Evolutionary conservation across 2,329 filamentous ascomycete species (phyloP).

Genomic region (Talaromyces sp.): DNA sequence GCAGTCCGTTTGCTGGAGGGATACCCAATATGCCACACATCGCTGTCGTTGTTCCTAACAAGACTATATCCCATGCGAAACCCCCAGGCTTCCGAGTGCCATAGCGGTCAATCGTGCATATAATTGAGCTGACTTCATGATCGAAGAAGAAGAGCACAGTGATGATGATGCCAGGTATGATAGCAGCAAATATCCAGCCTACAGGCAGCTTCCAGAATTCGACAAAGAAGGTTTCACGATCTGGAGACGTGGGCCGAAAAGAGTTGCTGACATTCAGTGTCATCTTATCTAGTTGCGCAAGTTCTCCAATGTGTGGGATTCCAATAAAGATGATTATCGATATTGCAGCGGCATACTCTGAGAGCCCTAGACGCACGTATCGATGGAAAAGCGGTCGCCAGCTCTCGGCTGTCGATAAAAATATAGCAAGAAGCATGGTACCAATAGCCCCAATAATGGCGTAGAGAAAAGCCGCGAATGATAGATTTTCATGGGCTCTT

Average conservation of each 20-base stretch:
- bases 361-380: conserved; percentile 55
- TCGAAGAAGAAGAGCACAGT: conserved; percentile 64
- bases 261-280: conserved; percentile 51
- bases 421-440: conserved; percentile 57
- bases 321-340: conserved; percentile 61
- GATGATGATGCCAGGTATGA: conserved; percentile 58
- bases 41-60: conserved; percentile 58
- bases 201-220: conserved; percentile 58
- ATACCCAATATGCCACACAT: conserved; percentile 61
- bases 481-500: conserved; percentile 51
- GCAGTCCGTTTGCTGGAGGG: conserved; percentile 59
- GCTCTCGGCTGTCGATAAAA: conserved; percentile 55
- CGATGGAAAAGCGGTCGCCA: conserved; percentile 59
- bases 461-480: conserved; percentile 59
- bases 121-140: conserved; percentile 64
- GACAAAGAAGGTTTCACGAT: conserved; percentile 53
- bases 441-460: conserved; percentile 59
- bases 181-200: conserved; percentile 55
- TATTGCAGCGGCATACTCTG: conserved; percentile 61
- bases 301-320: conserved; percentile 56
- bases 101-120: conserved; percentile 58
- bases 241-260: conserved; percentile 53
- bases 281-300: conserved; percentile 53
- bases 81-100: conserved; percentile 57
- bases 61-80: conserved; percentile 59